Conservation (phyloP, 83 land plant species). For the Picea mariana region DNA sequence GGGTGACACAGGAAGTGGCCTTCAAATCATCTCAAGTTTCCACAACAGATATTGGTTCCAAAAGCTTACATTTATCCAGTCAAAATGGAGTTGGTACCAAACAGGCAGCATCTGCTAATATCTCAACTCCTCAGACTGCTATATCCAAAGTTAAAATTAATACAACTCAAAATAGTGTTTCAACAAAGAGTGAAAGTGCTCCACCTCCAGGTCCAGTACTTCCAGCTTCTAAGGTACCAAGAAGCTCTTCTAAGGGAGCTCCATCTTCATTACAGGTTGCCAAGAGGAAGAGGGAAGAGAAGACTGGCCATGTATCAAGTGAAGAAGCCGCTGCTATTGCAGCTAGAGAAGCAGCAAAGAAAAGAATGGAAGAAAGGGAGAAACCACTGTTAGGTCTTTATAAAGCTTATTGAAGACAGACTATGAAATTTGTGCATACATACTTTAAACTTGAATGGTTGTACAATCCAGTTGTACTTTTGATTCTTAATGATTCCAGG, state of each 20-base stretch:
- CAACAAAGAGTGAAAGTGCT: constrained; percentile 27
- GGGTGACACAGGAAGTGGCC: constrained; percentile 62
- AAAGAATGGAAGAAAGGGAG: constrained; percentile 71
- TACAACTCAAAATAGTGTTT: constrained; percentile 9
- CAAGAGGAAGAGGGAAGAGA: constrained; percentile 55
- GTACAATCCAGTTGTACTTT: no score
- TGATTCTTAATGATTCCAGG: no score
- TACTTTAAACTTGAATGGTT: no score
- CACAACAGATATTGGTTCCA: constrained; percentile 10
- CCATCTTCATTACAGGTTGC: constrained; percentile 56
- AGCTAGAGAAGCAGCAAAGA: constrained; percentile 74
- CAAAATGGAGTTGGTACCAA: neutral
- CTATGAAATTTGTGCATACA: no score
- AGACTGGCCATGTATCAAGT: constrained; percentile 45
- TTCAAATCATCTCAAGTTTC: constrained; percentile 21
- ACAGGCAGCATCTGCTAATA: neutral
- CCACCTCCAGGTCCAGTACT: constrained; percentile 51
- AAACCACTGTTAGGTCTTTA: constrained; percentile 62
- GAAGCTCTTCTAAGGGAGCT: constrained; percentile 53
- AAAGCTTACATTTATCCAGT: neutral
- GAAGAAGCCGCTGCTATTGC: constrained; percentile 67
- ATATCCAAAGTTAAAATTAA: neutral
- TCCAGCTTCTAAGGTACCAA: constrained; percentile 42
- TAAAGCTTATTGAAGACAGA: constrained; percentile 22
- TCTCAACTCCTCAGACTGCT: neutral